These are phyloP conservation scores for Sonneratia alba DNA, from an alignment of 345 rosid genomes.

Conservation along the genomic window DNA sequence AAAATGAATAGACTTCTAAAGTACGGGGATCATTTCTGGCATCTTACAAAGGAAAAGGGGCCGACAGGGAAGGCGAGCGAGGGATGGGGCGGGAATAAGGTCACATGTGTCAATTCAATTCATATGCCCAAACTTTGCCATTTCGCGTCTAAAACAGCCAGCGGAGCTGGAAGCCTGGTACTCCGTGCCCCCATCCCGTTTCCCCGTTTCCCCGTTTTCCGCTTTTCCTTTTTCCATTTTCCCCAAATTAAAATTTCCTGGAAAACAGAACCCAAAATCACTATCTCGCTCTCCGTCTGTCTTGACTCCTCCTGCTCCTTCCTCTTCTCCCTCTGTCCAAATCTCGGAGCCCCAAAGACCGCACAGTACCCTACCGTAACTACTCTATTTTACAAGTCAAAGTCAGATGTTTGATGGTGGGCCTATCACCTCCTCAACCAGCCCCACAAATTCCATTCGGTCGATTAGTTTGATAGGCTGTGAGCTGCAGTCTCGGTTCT, in stretches of 20 bases:
- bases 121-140: background rate
- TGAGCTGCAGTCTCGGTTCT: no score
- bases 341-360: conserved; percentile 8
- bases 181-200: background rate
- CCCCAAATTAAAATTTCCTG: background rate
- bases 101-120: no score
- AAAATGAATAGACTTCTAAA: no score
- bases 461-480: no score
- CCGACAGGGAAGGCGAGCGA: no score
- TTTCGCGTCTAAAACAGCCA: background rate
- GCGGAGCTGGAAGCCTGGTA: background rate
- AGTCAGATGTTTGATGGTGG: no score
- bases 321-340: background rate
- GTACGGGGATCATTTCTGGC: no score
- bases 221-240: background rate
- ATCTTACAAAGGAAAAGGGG: no score
- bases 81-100: no score
- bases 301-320: background rate
- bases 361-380: background rate
- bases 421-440: no score
- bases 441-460: no score
- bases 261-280: background rate
- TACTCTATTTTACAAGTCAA: background rate
- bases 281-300: background rate
- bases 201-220: background rate